Evolutionary conservation across 2,329 filamentous ascomycete genomes (phyloP), one percentile per base, ranked within the genome.

Genomic region (Penicillium sp.): DNA sequence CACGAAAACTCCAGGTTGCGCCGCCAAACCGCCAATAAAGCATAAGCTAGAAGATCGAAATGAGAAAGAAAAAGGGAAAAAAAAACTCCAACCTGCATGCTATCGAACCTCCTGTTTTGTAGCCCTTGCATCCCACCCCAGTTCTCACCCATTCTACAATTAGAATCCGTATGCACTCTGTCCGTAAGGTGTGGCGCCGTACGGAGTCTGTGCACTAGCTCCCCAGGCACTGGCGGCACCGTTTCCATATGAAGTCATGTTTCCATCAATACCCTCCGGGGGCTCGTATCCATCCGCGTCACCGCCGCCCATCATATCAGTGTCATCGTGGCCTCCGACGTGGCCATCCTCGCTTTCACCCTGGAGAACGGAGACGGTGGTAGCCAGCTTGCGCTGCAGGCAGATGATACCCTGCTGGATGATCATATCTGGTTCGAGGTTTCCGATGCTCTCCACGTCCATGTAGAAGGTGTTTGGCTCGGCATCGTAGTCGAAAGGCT

Each of bases 401-500:
- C 91, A 88, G 60, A 89, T 86, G 73, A 99, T 96, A 31, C 92
- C 92, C 67, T 91, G 86, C 66, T 92, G 87, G 49, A 99, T 86
- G 65, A 97, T 94, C 59, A 86, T 83, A 69, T 99, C 93, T 0
- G 94, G 93, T 27, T 94, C 90, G 57, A 97, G 85, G 66, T 87
- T 90, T 33, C 94, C 94, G 35, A 89, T 87, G 45, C 89, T 88
- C 75, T 99, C 94, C 45, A 99, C 88, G 69, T 97, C 92, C 69
- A 93, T 89, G 80, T 97, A 99, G 80, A 97, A 99, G 62, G 85
- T 85, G 58, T 81, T 82, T 5, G 94, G 93, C 22, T 88, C 84
- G 9, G 92, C 93, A 66, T 96, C 88, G 75, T 90, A 97, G 77
- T 97, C 87, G 74, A 97, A 97, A 0, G 87, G 83, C 66, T 95